Base-by-base conservation (phyloP, 2,329 filamentous ascomycete species). In the Diplodia seriata region DNA sequence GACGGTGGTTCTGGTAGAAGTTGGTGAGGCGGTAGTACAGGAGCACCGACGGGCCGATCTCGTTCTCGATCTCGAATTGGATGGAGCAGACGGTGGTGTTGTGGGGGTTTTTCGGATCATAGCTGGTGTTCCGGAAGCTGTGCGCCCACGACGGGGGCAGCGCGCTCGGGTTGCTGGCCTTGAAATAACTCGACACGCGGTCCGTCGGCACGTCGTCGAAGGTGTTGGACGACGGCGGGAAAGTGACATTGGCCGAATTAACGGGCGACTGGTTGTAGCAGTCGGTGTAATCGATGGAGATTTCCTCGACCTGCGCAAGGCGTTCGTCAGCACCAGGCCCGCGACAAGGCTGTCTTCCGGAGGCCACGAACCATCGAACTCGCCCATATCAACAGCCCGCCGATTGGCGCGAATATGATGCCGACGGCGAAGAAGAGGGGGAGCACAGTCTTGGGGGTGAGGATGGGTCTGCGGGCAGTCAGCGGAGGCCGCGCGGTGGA, bases 1-100 rank as follows among this genome's bases (percentile, higher is more conserved):
- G 90, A 72, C 95, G 91, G 78, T 99, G 95, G 78, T 99, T 99
- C 81, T 99, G 95, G 83, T 98, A 98, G 82, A 99, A 99, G 81
- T 98, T 97, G 68, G 93, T 94, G 70, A 99, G 89, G 73, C 91
- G 91, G 80, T 99, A 99, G 83, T 97, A 99, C 80, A 98, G 89
- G 70, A 94, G 87, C 12, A 99, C 91, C 0, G 94, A 93, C 1
- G 93, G 87, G 3, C 86, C 85, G 80, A 99, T 90, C 68, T 89
- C 83, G 74, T 94, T 90, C 1, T 93, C 92, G 9, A 97, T 89
- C 43, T 86, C 83, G 80, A 98, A 97, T 70, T 88, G 85, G 67
- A 99, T 80, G 38, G 86, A 86, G 85, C 95, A 99, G 29, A 84
- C 78, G 12, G 79, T 80, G 4, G 80, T 87, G 40, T 74, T 72